Evolutionary conservation across 2,329 filamentous ascomycete species (phyloP), one percentile per base, ranked within the genome.

Genomic region (Penicillium thymicola): DNA sequence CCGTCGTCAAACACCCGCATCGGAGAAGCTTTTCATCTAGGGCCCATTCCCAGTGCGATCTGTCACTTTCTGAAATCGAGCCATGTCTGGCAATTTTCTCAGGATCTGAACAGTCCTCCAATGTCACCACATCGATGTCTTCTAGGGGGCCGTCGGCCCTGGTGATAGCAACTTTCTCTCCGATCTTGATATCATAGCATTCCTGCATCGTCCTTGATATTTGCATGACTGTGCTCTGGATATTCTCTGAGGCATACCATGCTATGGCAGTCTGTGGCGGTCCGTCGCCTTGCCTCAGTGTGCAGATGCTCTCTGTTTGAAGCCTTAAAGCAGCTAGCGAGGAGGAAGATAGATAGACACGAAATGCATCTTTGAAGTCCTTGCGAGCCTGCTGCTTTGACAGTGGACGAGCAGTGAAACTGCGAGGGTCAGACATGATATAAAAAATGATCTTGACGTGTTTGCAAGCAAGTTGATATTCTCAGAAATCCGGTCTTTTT

Each of bases 131-230:
- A 4, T 81, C 77, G 6, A 86, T 84, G 23, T 82, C 81, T 0
- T 80, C 77, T 11, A 88, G 72, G 2, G 75, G 64, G 2, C 74
- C 75, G 8, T 79, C 79, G 10, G 82, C 79, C 59, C 75, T 81
- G 2, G 81, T 77, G 25, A 92, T 81, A 8, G 81, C 79, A 46
- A 95, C 78, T 49, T 85, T 82, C 47, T 92, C 89, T 16, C 85
- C 86, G 4, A 94, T 78, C 59, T 88, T 87, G 64, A 96, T 82
- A 1, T 84, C 85, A 63, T 89, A 89, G 7, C 85, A 82, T 36
- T 89, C 87, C 60, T 89, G 87, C 52, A 95, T 84, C 6, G 85
- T 80, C 60, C 89, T 87, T 23, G 89, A 87, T 77, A 90, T 84
- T 78, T 92, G 82, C 48, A 89, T 78, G 55, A 90, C 80, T 60